A percentile compares a stretch with the other conserved stretches of the same genome.
phyloP scores from a whole-genome alignment of 441 rosid species.

The Geranium incanum region DNA sequence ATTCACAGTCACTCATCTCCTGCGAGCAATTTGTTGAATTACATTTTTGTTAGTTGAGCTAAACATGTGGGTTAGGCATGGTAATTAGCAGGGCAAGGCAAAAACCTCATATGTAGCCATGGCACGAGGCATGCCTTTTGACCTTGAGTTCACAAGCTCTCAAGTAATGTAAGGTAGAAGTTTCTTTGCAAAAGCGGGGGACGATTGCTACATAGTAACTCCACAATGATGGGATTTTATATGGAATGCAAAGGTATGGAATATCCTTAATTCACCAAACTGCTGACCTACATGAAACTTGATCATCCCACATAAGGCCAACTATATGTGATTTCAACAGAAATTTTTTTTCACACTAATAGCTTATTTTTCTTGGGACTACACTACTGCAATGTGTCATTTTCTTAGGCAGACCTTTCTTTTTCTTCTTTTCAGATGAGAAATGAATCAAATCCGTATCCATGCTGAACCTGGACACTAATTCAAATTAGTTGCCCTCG shows the following conservation, averaged over 20 bases:
- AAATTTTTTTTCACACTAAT: background rate
- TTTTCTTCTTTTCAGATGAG: background rate
- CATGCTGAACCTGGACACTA: background rate
- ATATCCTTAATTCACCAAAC: background rate
- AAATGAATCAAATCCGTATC: background rate
- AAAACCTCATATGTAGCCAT: too few species aligned
- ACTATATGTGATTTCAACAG: background rate
- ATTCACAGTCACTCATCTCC: background rate
- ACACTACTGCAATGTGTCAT: background rate
- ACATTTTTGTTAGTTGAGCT: background rate
- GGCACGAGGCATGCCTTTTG: too few species aligned
- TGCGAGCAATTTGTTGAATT: background rate
- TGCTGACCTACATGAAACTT: background rate
- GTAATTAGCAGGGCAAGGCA: background rate
- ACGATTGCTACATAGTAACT: background rate
- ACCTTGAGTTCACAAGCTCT: too few species aligned
- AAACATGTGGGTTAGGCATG: too few species aligned
- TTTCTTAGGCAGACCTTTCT: background rate
- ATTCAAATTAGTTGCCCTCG: background rate
- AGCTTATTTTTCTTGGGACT: background rate
- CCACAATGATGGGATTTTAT: background rate
- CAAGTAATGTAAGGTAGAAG: background rate
- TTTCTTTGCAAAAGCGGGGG: background rate
- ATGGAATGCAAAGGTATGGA: background rate
- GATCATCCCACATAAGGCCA: background rate